Percentiles rank a stretch among this genome's conserved stretches.
Evolutionary conservation across 2,329 filamentous ascomycete genomes (phyloP).

Genomic region (Aschersonia sp.): DNA sequence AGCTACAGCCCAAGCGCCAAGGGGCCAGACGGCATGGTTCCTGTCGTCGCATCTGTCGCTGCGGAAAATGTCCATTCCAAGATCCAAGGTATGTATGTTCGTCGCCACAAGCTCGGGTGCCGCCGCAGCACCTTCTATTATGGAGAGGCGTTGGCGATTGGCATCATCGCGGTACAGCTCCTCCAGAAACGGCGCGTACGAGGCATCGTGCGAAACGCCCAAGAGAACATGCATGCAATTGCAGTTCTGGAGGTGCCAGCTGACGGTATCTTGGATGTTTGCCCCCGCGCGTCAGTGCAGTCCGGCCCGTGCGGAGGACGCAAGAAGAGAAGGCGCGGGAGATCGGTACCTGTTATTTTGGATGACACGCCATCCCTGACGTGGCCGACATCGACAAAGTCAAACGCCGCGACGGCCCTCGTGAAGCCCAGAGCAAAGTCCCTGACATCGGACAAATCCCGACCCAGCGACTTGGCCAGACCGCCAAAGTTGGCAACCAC

Average conservation of each 20-base stretch:
- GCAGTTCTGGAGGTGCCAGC: conserved; percentile 42
- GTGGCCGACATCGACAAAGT: conserved; percentile 48
- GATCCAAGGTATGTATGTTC: conserved; percentile 28
- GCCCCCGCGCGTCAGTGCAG: not conserved
- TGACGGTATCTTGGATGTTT: conserved; percentile 26
- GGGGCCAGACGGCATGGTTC: conserved; percentile 1
- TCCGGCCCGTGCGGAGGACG: too few species aligned
- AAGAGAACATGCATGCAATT: conserved; percentile 49
- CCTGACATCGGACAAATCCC: conserved; percentile 31
- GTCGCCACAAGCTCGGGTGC: conserved; percentile 33
- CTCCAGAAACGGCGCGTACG: conserved; percentile 44
- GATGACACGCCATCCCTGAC: conserved; percentile 43
- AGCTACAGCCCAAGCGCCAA: conserved; percentile 6
- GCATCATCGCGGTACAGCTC: conserved; percentile 32
- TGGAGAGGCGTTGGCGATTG: conserved; percentile 28
- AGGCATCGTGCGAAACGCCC: conserved; percentile 46
- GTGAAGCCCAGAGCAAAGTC: conserved; percentile 47
- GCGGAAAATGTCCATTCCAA: conserved; percentile 36
- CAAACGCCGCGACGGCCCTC: conserved; percentile 41
- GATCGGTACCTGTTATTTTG: conserved; percentile 40
- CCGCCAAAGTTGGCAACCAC: conserved; percentile 39
- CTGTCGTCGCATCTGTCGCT: conserved; percentile 31
- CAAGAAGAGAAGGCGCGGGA: not conserved
- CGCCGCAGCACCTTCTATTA: conserved; percentile 38
- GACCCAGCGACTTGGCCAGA: conserved; percentile 33